These are phyloP conservation scores for Sporothrix brunneoviolacea DNA, from an alignment of 2,329 filamentous ascomycete genomes.

Conservation along the genomic window DNA sequence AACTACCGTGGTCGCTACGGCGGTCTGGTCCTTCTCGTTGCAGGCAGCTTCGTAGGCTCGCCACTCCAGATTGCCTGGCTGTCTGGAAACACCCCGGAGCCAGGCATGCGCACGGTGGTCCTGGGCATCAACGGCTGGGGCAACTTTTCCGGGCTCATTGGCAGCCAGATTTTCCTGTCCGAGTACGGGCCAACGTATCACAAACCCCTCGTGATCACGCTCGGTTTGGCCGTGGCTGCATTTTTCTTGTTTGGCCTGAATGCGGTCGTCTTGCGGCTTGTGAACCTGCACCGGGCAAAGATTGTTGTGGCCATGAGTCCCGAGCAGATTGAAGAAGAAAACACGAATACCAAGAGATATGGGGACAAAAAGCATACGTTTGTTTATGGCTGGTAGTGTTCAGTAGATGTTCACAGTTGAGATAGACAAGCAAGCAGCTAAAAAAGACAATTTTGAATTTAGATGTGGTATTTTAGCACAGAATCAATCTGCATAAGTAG, in stretches of 20 bases:
- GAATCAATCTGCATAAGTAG: no score
- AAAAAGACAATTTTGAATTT: no score
- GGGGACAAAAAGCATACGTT: conserved; percentile 13
- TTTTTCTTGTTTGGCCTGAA: neutral
- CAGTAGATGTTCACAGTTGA: no score
- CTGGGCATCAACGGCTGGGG: conserved; percentile 11
- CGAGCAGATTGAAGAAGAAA: conserved; percentile 11
- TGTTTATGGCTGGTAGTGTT: conserved; percentile 12
- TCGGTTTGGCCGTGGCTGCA: conserved; percentile 3
- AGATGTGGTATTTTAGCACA: no score
- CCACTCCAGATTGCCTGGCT: conserved; percentile 12
- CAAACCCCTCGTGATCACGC: conserved; percentile 6
- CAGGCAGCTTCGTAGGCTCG: conserved; percentile 9
- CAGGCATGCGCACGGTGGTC: conserved; percentile 8
- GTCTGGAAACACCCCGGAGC: conserved; percentile 12
- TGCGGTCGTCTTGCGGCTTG: conserved; percentile 6
- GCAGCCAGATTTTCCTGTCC: conserved; percentile 7
- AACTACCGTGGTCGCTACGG: conserved; percentile 5
- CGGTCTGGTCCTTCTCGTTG: conserved; percentile 6
- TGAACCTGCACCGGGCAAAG: conserved; percentile 8
- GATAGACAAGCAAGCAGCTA: no score
- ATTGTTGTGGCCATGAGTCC: conserved; percentile 10
- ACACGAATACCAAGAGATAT: conserved; percentile 4
- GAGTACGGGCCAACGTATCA: conserved; percentile 9
- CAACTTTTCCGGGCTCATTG: conserved; percentile 11